These are phyloP conservation scores for Penicillium thymicola DNA, from an alignment of 2,329 filamentous ascomycete genomes.

Conservation along the genomic window DNA sequence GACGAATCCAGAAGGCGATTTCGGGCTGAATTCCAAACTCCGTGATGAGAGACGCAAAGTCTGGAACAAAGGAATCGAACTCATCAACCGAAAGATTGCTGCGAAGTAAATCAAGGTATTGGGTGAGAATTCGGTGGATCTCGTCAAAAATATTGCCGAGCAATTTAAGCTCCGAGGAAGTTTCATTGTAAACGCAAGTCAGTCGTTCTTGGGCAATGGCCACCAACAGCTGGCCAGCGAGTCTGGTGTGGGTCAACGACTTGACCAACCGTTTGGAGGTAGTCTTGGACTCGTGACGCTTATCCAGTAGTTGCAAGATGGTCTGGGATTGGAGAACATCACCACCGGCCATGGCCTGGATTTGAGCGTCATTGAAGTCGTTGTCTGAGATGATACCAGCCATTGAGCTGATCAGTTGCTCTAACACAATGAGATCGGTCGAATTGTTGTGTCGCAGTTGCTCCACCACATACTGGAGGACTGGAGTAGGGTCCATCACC, in stretches of 20 bases:
- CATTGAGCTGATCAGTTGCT: constrained; percentile 89
- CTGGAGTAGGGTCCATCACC: constrained; percentile 75
- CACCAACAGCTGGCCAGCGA: constrained; percentile 81
- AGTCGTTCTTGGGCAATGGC: constrained; percentile 87
- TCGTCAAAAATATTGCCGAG: constrained; percentile 86
- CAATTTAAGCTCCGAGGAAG: constrained; percentile 82
- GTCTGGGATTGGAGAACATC: constrained; percentile 75
- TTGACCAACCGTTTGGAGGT: constrained; percentile 78
- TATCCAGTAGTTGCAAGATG: constrained; percentile 75
- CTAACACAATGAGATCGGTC: constrained; percentile 85
- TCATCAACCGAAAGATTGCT: constrained; percentile 71
- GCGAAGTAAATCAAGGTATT: constrained; percentile 85
- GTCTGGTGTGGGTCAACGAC: constrained; percentile 70
- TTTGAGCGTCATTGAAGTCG: constrained; percentile 84
- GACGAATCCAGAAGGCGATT: constrained; percentile 79
- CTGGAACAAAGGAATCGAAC: constrained; percentile 76
- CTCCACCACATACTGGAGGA: constrained; percentile 84
- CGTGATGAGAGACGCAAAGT: constrained; percentile 67
- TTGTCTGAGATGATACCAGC: constrained; percentile 83
- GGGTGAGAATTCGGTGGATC: constrained; percentile 76
- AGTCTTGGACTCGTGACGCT: constrained; percentile 69
- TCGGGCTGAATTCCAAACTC: constrained; percentile 77
- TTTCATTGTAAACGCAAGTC: constrained; percentile 74
- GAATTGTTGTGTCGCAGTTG: constrained; percentile 80
- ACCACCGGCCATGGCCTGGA: constrained; percentile 84